Percentiles rank a stretch among this genome's conserved stretches.
phyloP scores from a whole-genome alignment of 148 eudicot species.

The Silene conica region DNA sequence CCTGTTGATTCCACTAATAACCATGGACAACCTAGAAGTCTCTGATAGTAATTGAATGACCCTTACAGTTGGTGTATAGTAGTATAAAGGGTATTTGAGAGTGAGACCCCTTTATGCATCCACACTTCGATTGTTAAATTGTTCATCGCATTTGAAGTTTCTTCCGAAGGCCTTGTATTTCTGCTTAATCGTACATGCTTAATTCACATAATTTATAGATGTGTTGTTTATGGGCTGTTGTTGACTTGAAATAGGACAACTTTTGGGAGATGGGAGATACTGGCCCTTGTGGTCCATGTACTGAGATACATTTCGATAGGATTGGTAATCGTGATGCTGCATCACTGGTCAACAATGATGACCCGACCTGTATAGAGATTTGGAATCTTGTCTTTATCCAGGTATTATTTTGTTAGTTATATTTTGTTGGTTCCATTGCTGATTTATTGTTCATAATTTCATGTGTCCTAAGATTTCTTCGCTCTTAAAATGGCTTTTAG shows the following conservation, averaged over 20 bases:
- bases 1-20: not conserved
- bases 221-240: not conserved
- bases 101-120: not conserved
- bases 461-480: not conserved
- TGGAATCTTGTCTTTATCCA: slow-evolving; percentile 99
- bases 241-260: slow-evolving; percentile 57
- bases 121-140: not conserved
- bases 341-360: slow-evolving; percentile 84
- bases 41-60: not conserved
- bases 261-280: slow-evolving; percentile 99
- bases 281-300: slow-evolving; percentile 99
- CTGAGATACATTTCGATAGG: slow-evolving; percentile 95
- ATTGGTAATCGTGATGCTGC: slow-evolving; percentile 93
- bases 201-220: too few species aligned
- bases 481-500: not conserved
- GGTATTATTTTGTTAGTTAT: slow-evolving; percentile 36
- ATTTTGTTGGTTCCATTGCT: not conserved
- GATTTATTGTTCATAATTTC: not conserved
- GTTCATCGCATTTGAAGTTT: not conserved
- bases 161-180: not conserved
- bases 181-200: slow-evolving; percentile 1
- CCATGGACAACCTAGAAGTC: not conserved
- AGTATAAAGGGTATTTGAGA: not conserved
- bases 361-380: slow-evolving; percentile 93
- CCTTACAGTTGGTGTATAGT: not conserved